These are phyloP conservation scores for Trichoderma sp. DNA, from an alignment of 2,329 filamentous ascomycete genomes.

Conservation along the genomic window DNA sequence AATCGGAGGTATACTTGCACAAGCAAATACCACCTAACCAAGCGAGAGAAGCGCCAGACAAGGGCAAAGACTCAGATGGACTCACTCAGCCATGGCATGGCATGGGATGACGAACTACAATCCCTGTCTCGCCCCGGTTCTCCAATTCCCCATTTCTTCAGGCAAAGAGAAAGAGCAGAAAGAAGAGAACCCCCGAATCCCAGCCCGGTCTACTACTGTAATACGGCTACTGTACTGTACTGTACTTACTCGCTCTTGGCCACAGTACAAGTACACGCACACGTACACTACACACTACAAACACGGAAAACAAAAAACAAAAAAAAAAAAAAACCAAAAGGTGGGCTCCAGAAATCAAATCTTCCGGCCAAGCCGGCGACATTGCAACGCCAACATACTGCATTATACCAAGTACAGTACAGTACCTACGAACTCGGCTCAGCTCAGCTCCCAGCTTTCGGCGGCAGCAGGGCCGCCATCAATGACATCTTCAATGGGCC, in stretches of 20 bases:
- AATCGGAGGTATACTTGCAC: neutral
- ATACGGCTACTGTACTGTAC: too few relatives aligned
- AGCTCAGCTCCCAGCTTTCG: neutral
- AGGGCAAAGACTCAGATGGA: neutral
- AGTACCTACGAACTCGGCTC: too few relatives aligned
- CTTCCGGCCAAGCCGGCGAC: constrained; percentile 1
- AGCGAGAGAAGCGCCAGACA: neutral
- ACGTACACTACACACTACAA: too few relatives aligned
- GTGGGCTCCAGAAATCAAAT: neutral
- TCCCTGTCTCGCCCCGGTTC: neutral
- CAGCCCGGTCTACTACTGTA: too few relatives aligned
- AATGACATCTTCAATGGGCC: neutral
- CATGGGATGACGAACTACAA: neutral
- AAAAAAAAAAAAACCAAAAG: neutral
- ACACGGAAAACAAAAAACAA: neutral
- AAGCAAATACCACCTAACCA: neutral
- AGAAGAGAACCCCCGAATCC: neutral
- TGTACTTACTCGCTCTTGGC: too few relatives aligned
- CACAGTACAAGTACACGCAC: too few relatives aligned
- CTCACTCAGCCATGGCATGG: neutral
- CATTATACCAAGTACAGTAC: too few relatives aligned
- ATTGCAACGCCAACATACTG: neutral
- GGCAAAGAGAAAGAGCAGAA: neutral
- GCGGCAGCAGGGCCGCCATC: neutral
- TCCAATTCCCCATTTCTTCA: neutral